Evolutionary conservation across 2,329 filamentous ascomycete species (phyloP).

Genomic region (Shiraia sp.): DNA sequence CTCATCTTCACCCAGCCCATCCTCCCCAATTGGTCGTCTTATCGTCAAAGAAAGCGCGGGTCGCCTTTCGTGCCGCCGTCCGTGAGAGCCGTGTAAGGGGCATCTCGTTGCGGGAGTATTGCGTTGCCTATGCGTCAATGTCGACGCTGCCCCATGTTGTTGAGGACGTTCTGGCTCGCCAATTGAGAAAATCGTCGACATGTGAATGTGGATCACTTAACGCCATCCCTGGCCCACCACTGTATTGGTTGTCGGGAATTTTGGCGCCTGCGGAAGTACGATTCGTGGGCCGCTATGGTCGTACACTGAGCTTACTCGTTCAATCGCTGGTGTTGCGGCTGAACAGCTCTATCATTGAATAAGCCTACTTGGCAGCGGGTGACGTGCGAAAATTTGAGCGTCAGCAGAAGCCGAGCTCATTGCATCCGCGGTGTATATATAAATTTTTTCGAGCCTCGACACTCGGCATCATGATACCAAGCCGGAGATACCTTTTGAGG

Average conservation of each 20-base stretch:
- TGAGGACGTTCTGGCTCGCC: constrained; percentile 10
- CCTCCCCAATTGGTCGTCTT: constrained; percentile 1
- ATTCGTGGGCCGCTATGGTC: constrained; percentile 9
- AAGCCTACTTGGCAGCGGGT: not conserved
- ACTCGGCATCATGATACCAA: constrained; percentile 9
- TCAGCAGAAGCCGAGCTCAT: constrained; percentile 14
- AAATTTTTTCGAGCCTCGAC: constrained; percentile 6
- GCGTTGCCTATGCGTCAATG: constrained; percentile 10
- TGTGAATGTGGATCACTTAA: constrained; percentile 22
- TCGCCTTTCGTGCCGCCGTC: constrained; percentile 15
- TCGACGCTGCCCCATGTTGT: constrained; percentile 9
- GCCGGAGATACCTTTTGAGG: constrained; percentile 6
- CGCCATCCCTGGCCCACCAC: not conserved
- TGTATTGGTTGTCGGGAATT: not conserved
- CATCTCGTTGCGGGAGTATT: constrained; percentile 7
- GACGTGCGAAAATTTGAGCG: not conserved
- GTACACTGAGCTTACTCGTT: constrained; percentile 12
- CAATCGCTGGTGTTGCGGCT: constrained; percentile 13
- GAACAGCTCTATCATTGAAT: not conserved
- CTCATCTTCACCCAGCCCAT: not conserved
- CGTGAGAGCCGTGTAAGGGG: not conserved
- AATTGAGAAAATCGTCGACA: constrained; percentile 10
- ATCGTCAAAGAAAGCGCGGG: constrained; percentile 6
- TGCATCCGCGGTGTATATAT: constrained; percentile 14
- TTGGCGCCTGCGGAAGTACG: constrained; percentile 3